phyloP scores from a whole-genome alignment of 176 grass and related monocot genomes.

The Hordeum marinum region DNA sequence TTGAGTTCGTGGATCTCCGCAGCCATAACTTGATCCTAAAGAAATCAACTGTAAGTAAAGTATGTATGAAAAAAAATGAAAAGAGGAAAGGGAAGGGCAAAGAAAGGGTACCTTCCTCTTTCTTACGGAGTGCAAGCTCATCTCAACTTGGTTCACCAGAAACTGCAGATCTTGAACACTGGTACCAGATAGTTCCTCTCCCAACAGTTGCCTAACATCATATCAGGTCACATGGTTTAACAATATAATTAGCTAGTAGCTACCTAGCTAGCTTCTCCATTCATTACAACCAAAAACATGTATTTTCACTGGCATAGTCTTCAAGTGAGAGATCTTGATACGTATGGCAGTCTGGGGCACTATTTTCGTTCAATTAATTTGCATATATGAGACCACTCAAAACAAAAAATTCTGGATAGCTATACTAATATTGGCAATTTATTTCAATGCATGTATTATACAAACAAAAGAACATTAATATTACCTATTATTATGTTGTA shows the following conservation, averaged over 20 bases:
- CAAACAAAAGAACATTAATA: background rate
- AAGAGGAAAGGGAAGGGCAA: background rate
- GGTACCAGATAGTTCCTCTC: slow-evolving; percentile 23
- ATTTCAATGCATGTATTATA: background rate
- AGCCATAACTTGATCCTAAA: slow-evolving; percentile 16
- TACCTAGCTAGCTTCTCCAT: background rate
- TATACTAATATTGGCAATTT: background rate
- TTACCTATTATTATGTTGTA: slow-evolving; percentile 36
- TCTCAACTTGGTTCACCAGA: slow-evolving; percentile 27
- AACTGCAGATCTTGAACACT: slow-evolving; percentile 22
- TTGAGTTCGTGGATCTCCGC: slow-evolving; percentile 22
- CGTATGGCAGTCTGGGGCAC: too few species aligned
- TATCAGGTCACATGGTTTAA: background rate
- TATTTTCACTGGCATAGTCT: too few species aligned
- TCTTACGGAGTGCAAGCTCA: slow-evolving; percentile 7
- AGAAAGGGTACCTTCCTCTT: background rate
- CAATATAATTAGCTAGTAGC: background rate
- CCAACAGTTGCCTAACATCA: slow-evolving; percentile 4
- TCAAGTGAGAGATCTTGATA: too few species aligned
- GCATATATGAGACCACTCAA: background rate
- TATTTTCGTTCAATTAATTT: background rate
- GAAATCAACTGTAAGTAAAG: background rate
- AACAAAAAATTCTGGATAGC: background rate
- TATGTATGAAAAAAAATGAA: background rate
- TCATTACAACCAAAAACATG: too few species aligned